Evolutionary conservation across 2,329 filamentous ascomycete genomes (phyloP).

Genomic region (Cladosporium halotolerans): DNA sequence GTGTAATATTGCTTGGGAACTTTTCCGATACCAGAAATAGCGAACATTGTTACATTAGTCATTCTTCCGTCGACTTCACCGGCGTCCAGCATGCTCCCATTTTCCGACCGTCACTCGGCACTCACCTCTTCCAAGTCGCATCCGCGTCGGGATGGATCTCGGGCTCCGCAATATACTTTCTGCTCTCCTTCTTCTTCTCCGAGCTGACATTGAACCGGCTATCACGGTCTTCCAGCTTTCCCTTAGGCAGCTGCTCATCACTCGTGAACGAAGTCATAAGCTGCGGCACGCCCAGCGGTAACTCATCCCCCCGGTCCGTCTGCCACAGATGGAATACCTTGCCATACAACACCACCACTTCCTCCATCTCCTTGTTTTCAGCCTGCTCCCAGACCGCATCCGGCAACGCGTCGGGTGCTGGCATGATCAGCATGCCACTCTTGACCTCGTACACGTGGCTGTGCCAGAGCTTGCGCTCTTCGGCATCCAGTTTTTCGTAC

Average conservation of each 20-base stretch:
- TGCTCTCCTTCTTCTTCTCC: slow-evolving; percentile 47
- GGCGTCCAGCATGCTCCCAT: too few relatives aligned
- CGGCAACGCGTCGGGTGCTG: slow-evolving; percentile 50
- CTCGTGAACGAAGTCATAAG: slow-evolving; percentile 59
- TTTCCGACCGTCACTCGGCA: background rate
- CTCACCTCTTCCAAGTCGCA: slow-evolving; percentile 35
- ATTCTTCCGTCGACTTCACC: background rate
- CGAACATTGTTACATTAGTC: background rate
- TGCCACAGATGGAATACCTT: slow-evolving; percentile 88
- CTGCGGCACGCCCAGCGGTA: slow-evolving; percentile 56
- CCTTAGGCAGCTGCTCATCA: slow-evolving; percentile 43
- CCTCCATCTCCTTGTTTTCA: slow-evolving; percentile 74
- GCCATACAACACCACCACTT: slow-evolving; percentile 68
- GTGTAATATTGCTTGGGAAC: slow-evolving; percentile 9
- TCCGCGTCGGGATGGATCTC: slow-evolving; percentile 44
- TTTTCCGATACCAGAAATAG: slow-evolving; percentile 9
- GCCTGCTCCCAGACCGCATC: slow-evolving; percentile 64
- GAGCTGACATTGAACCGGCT: slow-evolving; percentile 48
- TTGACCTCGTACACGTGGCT: slow-evolving; percentile 70
- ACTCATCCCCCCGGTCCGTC: slow-evolving; percentile 62
- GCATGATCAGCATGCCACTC: slow-evolving; percentile 75
- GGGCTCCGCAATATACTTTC: slow-evolving; percentile 48
- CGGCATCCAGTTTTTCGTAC: slow-evolving; percentile 57
- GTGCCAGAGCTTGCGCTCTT: slow-evolving; percentile 75
- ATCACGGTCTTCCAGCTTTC: slow-evolving; percentile 47